Evolutionary conservation across 2,329 filamentous ascomycete species (phyloP), one percentile per base, ranked within the genome.

Genomic region (Arthrobotrys pseudoclavata): DNA sequence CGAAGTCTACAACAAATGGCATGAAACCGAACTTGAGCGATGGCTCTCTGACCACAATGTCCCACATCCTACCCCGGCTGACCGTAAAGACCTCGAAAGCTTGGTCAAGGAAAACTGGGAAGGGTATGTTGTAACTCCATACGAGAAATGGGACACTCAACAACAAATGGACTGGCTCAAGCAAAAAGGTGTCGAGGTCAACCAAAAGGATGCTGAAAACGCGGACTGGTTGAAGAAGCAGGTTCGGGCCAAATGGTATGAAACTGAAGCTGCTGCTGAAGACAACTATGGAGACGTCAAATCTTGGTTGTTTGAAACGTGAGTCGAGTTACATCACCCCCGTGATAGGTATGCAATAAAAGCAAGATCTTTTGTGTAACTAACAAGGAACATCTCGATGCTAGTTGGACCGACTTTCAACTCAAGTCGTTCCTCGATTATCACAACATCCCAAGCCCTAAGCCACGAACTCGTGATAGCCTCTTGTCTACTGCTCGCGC

Each of bases 1-100:
- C 15, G 9, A 53, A 77, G 95, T 91, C 15, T 98, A 98, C 87
- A 97, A 98, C 86, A 97, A 96, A 84, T 99, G 96, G 96, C 95
- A 98, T 82, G 91, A 98, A 87, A 97, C 93, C 22, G 96, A 99
- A 87, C 89, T 99, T 31, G 95, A 99, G 86, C 90, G 94, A 82
- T 99, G 96, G 96, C 90, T 99, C 61, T 92, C 92, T 31, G 96
- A 99, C 83, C 89, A 98, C 85, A 89, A 94, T 83, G 87, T 99
- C 72, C 93, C 95, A 9, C 94, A 97, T 84, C 94, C 96, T n/a
- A 91, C 89, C 10, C 90, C 94, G 10, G 90, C 95, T 60, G 94
- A 97, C 85, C 93, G 96, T 82, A 97, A 96, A 85, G 93, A 97
- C 80, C 90, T 99, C n/a, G 92, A 97, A 85, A 90, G 90, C 79